Evolutionary conservation across 1,284 basidiomycete genomes (phyloP), one percentile per base, ranked within the genome.

Genomic region (Chiua sp.): DNA sequence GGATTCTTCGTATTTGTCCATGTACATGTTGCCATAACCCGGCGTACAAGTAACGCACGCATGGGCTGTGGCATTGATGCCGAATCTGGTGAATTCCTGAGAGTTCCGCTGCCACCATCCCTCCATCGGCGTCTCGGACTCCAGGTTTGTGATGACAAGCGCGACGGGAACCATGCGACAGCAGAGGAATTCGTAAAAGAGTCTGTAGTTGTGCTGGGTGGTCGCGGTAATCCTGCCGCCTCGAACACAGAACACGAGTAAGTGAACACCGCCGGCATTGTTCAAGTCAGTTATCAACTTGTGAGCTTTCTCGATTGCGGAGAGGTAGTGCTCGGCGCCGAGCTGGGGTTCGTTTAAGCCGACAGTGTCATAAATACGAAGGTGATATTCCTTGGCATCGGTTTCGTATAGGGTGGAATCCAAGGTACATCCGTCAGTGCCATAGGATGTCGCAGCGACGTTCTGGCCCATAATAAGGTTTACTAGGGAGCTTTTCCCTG

Each of bases 401-500:
- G 65, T 70, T 39, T 63, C 59, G 62, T 75, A 70, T 37, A 70
- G 47, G 47, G 61, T 60, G 37, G 71, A 73, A 35, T 66, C 62
- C 54, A 73, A 37, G 33, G 70, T 74, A 44, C 72, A 74, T 15
- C 70, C 71, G 44, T 70, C 61, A 39, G 65, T 71, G n/a, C 65
- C 71, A 47, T 66, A 64, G 11, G 70, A 72, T 18, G 67, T 74
- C 23, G 57, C 47, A 44, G 70, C 70, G 47, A 74, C 55, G 3
- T 62, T 53, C n/a, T 51, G 39, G 7, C 61, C 67, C 20, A 72
- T 47, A 50, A 75, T 75, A 56, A 72, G 71, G 57, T 72, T 72
- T 18, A 75, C 61, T 39, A 72, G 65, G 11, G 71, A 75, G 51
- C 73, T 75, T 65, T 72, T 72, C 11, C 71, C 76, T 37, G 72